Base-by-base conservation (phyloP, 192 early-diverging fungal genomes). In the Coemansia sp. region DNA sequence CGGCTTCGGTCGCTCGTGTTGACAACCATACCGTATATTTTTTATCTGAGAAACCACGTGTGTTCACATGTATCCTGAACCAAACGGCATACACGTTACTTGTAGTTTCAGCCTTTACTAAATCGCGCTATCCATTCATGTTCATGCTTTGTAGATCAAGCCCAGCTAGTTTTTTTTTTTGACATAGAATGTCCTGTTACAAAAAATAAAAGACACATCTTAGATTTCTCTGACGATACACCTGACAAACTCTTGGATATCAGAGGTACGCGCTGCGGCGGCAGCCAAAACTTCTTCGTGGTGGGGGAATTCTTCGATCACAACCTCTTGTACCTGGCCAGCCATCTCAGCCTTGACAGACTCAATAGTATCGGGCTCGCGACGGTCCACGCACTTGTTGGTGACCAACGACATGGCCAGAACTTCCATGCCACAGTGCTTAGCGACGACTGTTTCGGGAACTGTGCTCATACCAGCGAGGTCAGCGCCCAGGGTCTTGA, bases 391-490 rank as follows among this genome's bases (percentile, higher is more conserved):
- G 34, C 88, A 91, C 53, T 82, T 85, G 79, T 95, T 95, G 36
- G 95, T 95, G 62, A 96, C 89, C 64, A 98, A 85, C 57, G 87
- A 86, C 59, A 95, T 74, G 23, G 92, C 94, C 42, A 98, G 75
- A 0, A 95, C 91, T 62, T 89, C 85, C 73, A 98, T 88, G 14
- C 94, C 93, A 53, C 89, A 88, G 78, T 98, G 95, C 45, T 89
- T 87, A 19, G 94, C 94, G 25, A 93, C 88, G 29, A 95, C 79
- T 10, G 92, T 88, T 73, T 98, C 95, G 1, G 95, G 94, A 12
- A 93, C 89, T 6, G 95, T 96, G 46, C 91, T 93, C 96, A 98
- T 98, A 34, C 96, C 96, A 12, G 94, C 95, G 29, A 88, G 84
- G 77, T 96, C 95, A 14, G 87, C 95, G 48, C 93, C 93, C 41